Conservation (phyloP, 116 monocot genomes). For the Trichopus zeylanicus region DNA sequence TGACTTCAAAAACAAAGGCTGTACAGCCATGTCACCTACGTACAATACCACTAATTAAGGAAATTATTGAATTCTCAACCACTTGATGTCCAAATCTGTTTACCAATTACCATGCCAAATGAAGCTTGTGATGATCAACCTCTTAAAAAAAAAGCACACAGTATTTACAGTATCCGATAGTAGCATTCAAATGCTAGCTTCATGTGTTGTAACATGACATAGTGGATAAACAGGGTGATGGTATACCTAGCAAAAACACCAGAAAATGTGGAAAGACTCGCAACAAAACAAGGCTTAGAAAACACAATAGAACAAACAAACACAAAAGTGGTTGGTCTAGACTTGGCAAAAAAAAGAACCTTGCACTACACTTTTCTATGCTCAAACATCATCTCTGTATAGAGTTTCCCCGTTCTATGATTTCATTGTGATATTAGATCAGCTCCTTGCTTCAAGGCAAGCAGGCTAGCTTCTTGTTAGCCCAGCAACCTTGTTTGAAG, state of each 20-base stretch:
- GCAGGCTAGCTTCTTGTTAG: constrained; percentile 1
- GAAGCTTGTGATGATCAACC: too few species aligned
- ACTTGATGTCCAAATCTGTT: too few species aligned
- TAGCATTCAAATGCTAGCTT: not conserved
- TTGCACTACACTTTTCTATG: not conserved
- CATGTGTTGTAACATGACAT: constrained; percentile 1
- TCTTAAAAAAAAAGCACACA: too few species aligned
- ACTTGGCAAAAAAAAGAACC: too few species aligned
- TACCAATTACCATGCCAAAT: too few species aligned
- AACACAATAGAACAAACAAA: not conserved
- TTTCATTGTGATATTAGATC: too few species aligned
- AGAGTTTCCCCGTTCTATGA: not conserved
- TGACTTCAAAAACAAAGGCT: too few species aligned
- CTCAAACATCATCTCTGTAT: not conserved
- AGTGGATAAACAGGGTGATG: too few species aligned
- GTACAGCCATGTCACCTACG: too few species aligned
- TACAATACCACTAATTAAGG: too few species aligned
- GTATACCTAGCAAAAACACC: not conserved
- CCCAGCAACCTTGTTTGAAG: not conserved
- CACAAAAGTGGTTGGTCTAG: not conserved
- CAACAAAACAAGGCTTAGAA: not conserved
- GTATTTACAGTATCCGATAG: constrained; percentile 1
- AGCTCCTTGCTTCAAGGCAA: not conserved
- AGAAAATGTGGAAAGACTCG: not conserved
- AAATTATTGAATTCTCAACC: too few species aligned